These are phyloP conservation scores for Rhizophagus sp. DNA, from an alignment of 192 early-diverging fungal species.

Conservation along the genomic window DNA sequence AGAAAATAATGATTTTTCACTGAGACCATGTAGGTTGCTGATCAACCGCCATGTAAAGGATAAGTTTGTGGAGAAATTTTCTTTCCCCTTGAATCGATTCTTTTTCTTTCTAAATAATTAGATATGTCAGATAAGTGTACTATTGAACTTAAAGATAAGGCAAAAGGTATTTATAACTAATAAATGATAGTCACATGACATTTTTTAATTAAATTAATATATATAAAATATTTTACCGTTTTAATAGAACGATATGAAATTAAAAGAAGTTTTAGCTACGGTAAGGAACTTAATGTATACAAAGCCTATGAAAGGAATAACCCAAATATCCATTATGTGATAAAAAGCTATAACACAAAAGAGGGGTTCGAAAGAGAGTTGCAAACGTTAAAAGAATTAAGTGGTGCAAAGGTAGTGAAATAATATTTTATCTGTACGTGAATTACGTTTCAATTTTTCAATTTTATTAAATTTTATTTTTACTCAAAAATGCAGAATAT, in stretches of 20 bases:
- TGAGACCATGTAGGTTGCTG: no score
- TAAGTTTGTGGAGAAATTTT: no score
- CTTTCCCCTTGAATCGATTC: no score
- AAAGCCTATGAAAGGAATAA: background rate
- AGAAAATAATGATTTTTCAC: no score
- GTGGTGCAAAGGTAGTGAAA: background rate
- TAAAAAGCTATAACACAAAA: background rate
- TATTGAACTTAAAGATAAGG: background rate
- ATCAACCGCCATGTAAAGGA: no score
- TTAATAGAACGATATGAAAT: background rate
- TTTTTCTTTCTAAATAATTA: no score
- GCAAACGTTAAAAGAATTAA: background rate
- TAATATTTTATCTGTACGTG: background rate
- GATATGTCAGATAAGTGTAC: no score
- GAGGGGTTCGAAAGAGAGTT: background rate
- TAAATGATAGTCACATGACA: background rate
- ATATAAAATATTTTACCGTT: background rate
- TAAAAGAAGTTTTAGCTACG: background rate
- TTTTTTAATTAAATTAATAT: background rate
- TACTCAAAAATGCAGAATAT: background rate
- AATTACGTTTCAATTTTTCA: background rate
- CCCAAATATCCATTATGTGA: background rate
- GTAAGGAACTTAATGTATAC: background rate
- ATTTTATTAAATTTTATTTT: background rate
- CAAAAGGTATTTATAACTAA: background rate